Evolutionary conservation across 441 rosid species (phyloP).

Genomic region (Pelargonium australe): DNA sequence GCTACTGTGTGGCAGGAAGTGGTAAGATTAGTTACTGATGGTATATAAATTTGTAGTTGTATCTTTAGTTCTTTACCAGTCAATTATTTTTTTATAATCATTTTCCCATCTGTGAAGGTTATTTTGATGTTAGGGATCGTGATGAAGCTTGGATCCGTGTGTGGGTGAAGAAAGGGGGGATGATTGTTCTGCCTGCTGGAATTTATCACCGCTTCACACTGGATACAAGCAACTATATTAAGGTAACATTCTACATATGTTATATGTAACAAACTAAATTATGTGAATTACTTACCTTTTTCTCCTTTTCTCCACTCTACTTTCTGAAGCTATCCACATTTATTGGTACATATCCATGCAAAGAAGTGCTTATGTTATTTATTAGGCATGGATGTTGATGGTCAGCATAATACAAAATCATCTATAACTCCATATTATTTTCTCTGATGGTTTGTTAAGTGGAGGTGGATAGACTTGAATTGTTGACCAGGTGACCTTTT

Average conservation of each 20-base stretch:
- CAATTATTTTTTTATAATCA: background rate
- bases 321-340: background rate
- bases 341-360: background rate
- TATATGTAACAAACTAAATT: background rate
- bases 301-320: too few relatives aligned
- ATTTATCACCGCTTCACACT: conserved; percentile 88
- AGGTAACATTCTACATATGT: conserved; percentile 33
- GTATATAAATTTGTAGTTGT: background rate
- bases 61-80: background rate
- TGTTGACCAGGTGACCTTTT: background rate
- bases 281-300: background rate
- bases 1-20: conserved; percentile 83
- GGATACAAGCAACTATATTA: conserved; percentile 74
- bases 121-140: conserved; percentile 74
- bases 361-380: background rate
- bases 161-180: conserved; percentile 81
- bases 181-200: conserved; percentile 90
- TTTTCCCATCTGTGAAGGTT: conserved; percentile 41
- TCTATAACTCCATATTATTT: too few relatives aligned
- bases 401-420: too few relatives aligned
- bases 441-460: background rate
- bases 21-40: conserved; percentile 33
- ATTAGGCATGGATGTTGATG: background rate
- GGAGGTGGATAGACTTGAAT: background rate
- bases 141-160: conserved; percentile 64